Percentiles rank a stretch among this genome's conserved stretches.
Evolutionary conservation across 495 filamentous ascomycete species (phyloP).

Genomic region (Bacidia rubella): DNA sequence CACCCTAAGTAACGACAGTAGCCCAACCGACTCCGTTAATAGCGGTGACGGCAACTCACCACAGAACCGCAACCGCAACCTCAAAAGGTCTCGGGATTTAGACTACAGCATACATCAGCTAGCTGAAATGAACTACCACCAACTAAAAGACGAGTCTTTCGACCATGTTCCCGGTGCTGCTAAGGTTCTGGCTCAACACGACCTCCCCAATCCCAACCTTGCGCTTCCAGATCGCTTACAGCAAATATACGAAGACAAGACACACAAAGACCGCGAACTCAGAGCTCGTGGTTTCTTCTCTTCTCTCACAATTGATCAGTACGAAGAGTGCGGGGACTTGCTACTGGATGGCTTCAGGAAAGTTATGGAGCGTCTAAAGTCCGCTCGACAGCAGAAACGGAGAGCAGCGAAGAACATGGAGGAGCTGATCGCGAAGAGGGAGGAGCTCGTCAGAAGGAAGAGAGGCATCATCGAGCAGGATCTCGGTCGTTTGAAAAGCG

Average conservation of each 20-base stretch:
- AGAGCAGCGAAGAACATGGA: conserved; percentile 52
- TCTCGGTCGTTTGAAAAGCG: conserved; percentile 11
- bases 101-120: conserved; percentile 15
- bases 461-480: conserved; percentile 14
- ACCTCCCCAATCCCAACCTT: conserved; percentile 12
- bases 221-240: conserved; percentile 10
- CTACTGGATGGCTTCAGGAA: conserved; percentile 54
- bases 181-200: conserved; percentile 2
- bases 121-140: conserved; percentile 16
- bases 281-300: conserved; percentile 37
- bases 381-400: conserved; percentile 51
- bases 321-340: conserved; percentile 72
- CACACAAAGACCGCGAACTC: conserved; percentile 12
- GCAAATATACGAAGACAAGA: conserved; percentile 13
- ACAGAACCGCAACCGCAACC: conserved; percentile 1
- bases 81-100: conserved; percentile 14
- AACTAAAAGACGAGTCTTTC: conserved; percentile 16
- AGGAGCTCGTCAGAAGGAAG: conserved; percentile 13
- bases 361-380: conserved; percentile 48
- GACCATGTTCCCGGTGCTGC: conserved; percentile 13
- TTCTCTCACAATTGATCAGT: conserved; percentile 51
- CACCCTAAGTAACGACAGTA: conserved; percentile 8
- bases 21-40: conserved; percentile 11
- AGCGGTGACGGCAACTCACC: conserved; percentile 9
- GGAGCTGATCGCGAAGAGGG: conserved; percentile 18